Evolutionary conservation across 352 stramenopile species (phyloP), one percentile per base, ranked within the genome.

Genomic region (Phytophthora podocarpi): DNA sequence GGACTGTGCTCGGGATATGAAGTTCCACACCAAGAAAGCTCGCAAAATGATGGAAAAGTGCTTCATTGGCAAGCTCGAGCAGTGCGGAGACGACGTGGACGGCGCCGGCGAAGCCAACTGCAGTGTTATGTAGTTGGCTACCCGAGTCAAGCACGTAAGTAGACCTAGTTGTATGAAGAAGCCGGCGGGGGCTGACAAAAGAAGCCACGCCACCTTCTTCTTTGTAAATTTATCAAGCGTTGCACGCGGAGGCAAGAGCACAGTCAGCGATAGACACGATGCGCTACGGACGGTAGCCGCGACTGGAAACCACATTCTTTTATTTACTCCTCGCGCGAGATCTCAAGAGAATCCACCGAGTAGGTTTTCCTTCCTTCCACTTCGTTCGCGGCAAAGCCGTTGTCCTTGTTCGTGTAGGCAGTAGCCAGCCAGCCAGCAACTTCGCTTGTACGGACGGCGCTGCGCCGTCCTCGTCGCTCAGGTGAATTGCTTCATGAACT

Each of bases 401-500:
- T n/a, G n/a, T n/a, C n/a, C n/a, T n/a, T n/a, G n/a, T n/a, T n/a
- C n/a, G n/a, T n/a, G n/a, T n/a, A n/a, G n/a, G n/a, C n/a, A n/a
- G n/a, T n/a, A n/a, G n/a, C n/a, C n/a, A n/a, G n/a, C n/a, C n/a
- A n/a, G n/a, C n/a, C n/a, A n/a, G n/a, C n/a, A n/a, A n/a, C n/a
- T n/a, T n/a, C n/a, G n/a, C n/a, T n/a, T n/a, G n/a, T n/a, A n/a
- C n/a, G n/a, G n/a, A n/a, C n/a, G n/a, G n/a, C n/a, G n/a, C n/a
- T n/a, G n/a, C n/a, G n/a, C n/a, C n/a, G n/a, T n/a, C n/a, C n/a
- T n/a, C n/a, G n/a, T n/a, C 24, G 28, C 21, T 72, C 48, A 93
- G 27, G 78, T 90, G 56, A 98, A 97, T 59, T 97, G 85, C 76
- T 97, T 94, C 90, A 98, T 97, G 74, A 97, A 98, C 78, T 98